Evolutionary conservation across 805 yeast genomes (phyloP), one percentile per base, ranked within the genome.

Genomic region (Jamesozyma jinghongensis): DNA sequence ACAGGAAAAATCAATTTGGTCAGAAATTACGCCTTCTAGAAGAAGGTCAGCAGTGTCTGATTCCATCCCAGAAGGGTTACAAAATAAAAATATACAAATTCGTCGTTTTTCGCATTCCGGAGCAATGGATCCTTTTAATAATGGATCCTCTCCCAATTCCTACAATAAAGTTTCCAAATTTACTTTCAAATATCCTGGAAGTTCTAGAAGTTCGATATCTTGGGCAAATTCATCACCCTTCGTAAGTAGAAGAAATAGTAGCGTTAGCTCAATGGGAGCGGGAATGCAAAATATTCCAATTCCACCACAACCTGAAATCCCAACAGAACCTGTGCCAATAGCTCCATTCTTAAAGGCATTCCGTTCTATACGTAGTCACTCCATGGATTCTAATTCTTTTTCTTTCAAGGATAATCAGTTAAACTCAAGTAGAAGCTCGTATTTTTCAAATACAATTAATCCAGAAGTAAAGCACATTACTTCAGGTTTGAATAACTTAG

Each of bases 301-400:
- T 3, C 85, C 86, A 0, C 76, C 80, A 0, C 74, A 66, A 40
- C 58, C 68, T 13, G 75, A 81, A 1, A 60, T 74, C 45, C 88
- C 88, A 4, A 57, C 51, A 12, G 80, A 73, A 13, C 70, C 71
- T 17, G 55, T 74, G 10, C 72, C 71, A 14, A 48, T 48, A 8
- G 17, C 36, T 2, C 40, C 44, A 14, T 18, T 8, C 13, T 3
- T 34, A 5, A 41, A 27, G 20, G 14, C 13, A 8, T 32, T 22
- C 8, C 40, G 44, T 19, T 41, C 37, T 20, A 45, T 48, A 10
- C 44, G 35, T 13, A 43, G 41, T 19, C 16, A 17, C 25, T 48
- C 52, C 0, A 30, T 48, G 16, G 38, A 45, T 6, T 54, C 51
- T 4, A 46, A 37, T 32, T 39, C 32, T 11, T 14, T 16, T 18